Percentiles rank a stretch among this genome's conserved stretches.
Conservation (phyloP, 441 rosid species). For the Mallotus repandus region DNA sequence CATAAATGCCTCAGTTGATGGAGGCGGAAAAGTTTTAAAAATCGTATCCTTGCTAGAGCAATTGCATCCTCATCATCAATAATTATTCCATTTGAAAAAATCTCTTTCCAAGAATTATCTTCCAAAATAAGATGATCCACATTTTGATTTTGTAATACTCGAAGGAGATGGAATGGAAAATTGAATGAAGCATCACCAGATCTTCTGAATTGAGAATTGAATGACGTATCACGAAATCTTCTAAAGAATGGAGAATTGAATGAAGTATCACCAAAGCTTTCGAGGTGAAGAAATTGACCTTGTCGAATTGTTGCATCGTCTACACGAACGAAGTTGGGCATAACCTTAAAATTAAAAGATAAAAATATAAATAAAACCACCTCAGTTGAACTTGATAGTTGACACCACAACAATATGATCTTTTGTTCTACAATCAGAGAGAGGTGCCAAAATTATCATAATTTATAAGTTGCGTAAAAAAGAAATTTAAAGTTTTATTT, state of each 20-base stretch:
- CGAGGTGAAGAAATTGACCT: constrained; percentile 9
- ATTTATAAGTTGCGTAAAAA: too few relatives aligned
- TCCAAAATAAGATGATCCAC: constrained; percentile 18
- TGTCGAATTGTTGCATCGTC: not conserved
- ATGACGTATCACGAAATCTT: too few relatives aligned
- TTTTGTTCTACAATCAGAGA: too few relatives aligned
- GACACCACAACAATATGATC: too few relatives aligned
- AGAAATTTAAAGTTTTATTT: too few relatives aligned
- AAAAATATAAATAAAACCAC: too few relatives aligned
- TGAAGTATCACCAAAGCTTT: constrained; percentile 12
- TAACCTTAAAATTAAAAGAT: too few relatives aligned
- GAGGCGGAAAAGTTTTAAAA: rapidly evolving
- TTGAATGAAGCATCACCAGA: constrained; percentile 6
- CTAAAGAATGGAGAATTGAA: too few relatives aligned
- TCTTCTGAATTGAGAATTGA: too few relatives aligned
- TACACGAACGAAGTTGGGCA: too few relatives aligned
- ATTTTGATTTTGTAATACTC: constrained; percentile 10
- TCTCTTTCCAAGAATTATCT: constrained; percentile 6
- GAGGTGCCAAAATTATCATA: too few relatives aligned
- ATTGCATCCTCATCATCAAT: not conserved
- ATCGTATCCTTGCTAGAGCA: not conserved
- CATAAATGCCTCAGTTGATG: not conserved
- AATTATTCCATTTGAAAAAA: constrained; percentile 7
- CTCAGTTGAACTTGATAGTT: too few relatives aligned
- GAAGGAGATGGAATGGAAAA: constrained; percentile 24